Conservation (phyloP, 805 yeast genomes). For the Cyberlindnera mississippiensis region DNA sequence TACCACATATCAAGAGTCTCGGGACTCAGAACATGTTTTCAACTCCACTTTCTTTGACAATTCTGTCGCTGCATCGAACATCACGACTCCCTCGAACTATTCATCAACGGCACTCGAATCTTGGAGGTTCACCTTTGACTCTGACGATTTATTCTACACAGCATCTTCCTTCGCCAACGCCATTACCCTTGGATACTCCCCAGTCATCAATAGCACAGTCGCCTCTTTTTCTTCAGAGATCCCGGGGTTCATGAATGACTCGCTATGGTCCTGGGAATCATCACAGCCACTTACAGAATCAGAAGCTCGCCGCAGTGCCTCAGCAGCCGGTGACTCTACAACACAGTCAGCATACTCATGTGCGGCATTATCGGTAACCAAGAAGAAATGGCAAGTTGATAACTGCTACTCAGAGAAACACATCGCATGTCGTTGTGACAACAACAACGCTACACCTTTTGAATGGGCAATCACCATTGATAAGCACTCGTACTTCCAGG, state of each 20-base stretch:
- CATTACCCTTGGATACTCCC: slow-evolving; percentile 59
- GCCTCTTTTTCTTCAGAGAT: slow-evolving; percentile 24
- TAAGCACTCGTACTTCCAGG: slow-evolving; percentile 41
- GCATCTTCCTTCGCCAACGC: slow-evolving; percentile 34
- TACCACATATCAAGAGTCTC: slow-evolving; percentile 29
- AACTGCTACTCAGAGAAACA: slow-evolving; percentile 57
- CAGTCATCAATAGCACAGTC: slow-evolving; percentile 48
- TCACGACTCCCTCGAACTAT: slow-evolving; percentile 11
- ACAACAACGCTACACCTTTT: slow-evolving; percentile 35
- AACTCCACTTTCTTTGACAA: slow-evolving; percentile 17
- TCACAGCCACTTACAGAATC: slow-evolving; percentile 42
- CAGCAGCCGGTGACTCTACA: slow-evolving; percentile 6
- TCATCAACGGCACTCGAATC: slow-evolving; percentile 12
- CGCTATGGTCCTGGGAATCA: slow-evolving; percentile 75
- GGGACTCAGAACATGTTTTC: slow-evolving; percentile 22
- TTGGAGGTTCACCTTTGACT: slow-evolving; percentile 39
- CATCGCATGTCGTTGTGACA: slow-evolving; percentile 51
- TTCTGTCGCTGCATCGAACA: background rate
- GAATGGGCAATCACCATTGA: slow-evolving; percentile 41
- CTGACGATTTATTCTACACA: slow-evolving; percentile 24
- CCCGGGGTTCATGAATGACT: slow-evolving; percentile 30
- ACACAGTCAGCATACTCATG: slow-evolving; percentile 40
- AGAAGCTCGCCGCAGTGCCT: too few species aligned
- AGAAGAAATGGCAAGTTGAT: slow-evolving; percentile 56
- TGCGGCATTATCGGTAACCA: slow-evolving; percentile 32